phyloP scores from a whole-genome alignment of 805 yeast genomes.

The Danielia reshetovae region DNA sequence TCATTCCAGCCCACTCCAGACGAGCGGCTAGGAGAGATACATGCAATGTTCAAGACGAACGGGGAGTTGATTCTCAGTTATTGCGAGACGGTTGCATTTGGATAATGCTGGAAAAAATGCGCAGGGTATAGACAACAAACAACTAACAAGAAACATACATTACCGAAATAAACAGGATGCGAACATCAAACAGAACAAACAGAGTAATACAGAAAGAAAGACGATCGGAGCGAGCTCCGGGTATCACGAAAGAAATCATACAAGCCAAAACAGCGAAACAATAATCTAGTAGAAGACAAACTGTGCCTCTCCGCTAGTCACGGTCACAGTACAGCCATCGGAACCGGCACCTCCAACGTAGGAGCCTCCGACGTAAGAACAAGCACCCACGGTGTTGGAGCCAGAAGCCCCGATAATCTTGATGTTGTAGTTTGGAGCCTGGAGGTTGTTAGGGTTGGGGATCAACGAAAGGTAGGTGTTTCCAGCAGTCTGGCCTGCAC shows the following conservation, averaged over 20 bases:
- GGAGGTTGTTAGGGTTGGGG: constrained; percentile 70
- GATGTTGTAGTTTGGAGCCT: constrained; percentile 39
- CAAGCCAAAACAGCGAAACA: background rate
- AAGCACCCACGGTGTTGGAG: constrained; percentile 14
- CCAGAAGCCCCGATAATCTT: constrained; percentile 32
- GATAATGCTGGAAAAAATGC: constrained; percentile 11
- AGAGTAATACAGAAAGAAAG: background rate
- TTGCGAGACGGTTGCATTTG: constrained; percentile 40
- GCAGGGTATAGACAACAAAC: background rate
- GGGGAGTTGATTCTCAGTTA: constrained; percentile 36
- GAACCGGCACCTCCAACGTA: constrained; percentile 18
- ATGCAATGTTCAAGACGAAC: constrained; percentile 25
- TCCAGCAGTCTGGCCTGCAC: constrained; percentile 67
- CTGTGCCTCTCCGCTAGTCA: constrained; percentile 15
- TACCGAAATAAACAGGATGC: background rate
- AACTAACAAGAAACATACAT: background rate
- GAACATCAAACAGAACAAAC: no score
- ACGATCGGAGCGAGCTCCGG: background rate
- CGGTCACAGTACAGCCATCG: constrained; percentile 19
- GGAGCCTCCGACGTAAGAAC: constrained; percentile 14
- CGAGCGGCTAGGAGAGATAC: constrained; percentile 33
- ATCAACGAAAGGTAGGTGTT: constrained; percentile 65
- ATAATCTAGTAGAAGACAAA: constrained; percentile 14
- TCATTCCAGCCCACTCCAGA: constrained; percentile 42
- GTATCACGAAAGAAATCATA: constrained; percentile 1